These are phyloP conservation scores for Botryotinia narcissicola DNA, from an alignment of 2,329 filamentous ascomycete genomes.

Conservation along the genomic window DNA sequence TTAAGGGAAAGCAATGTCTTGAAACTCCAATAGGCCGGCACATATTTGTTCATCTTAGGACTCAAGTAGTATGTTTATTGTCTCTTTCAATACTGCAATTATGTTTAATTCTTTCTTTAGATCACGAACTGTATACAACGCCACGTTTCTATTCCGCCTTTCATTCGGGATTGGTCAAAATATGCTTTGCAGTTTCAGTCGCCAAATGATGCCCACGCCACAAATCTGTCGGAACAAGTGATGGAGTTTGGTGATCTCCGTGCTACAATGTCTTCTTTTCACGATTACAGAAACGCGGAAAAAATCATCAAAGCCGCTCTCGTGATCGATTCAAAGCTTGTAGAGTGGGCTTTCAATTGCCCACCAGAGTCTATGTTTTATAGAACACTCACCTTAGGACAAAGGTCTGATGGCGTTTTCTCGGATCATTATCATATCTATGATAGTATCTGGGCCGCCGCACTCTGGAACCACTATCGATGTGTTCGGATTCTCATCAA, in stretches of 20 bases:
- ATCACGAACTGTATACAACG: conserved; percentile 53
- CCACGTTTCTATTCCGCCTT: conserved; percentile 48
- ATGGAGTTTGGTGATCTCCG: conserved; percentile 32
- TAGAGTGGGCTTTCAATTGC: conserved; percentile 24
- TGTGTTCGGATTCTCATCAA: conserved; percentile 33
- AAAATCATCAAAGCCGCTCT: conserved; percentile 24
- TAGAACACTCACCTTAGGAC: conserved; percentile 24
- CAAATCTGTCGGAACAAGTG: conserved; percentile 43
- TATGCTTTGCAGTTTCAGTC: conserved; percentile 26
- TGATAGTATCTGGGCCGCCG: conserved; percentile 28
- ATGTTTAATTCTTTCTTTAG: conserved; percentile 39
- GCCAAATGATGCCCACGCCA: conserved; percentile 36
- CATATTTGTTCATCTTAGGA: conserved; percentile 54
- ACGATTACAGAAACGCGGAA: conserved; percentile 30
- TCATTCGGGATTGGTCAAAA: conserved; percentile 47
- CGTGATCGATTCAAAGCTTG: conserved; percentile 28
- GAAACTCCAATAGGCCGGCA: conserved; percentile 47
- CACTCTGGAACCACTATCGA: conserved; percentile 36
- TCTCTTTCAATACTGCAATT: background rate
- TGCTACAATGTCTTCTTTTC: conserved; percentile 29
- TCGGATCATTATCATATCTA: conserved; percentile 35
- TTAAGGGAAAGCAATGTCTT: conserved; percentile 50
- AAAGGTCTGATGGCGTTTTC: conserved; percentile 29
- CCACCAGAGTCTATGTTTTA: conserved; percentile 26
- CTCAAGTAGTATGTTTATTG: conserved; percentile 29